Base-by-base conservation (phyloP, 768 basidiomycete genomes). In the Gloeostereum incarnatum region DNA sequence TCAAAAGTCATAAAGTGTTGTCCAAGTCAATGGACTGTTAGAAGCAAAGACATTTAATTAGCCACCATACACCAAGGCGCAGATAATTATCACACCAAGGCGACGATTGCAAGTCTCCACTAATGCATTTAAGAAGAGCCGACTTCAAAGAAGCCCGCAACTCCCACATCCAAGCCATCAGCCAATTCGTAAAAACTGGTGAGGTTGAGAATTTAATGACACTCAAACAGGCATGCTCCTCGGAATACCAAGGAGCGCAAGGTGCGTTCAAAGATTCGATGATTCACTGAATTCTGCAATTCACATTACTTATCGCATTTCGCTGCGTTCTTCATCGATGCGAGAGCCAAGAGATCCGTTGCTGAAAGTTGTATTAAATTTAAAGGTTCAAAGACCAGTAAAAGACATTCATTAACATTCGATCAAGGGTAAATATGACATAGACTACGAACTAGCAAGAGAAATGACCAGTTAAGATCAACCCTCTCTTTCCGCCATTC, bases 181-280 rank as follows among this genome's bases (percentile, higher is more conserved):
- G 42, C 41, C 46, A 53, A 20, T 35, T 13, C 1, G 22, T 24
- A 53, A 61, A 62, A 52, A 45, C 45, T 44, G 35, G 39, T 44
- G 49, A 53, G 56, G 58, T 68, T 73, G 71, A 73, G 58, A 64
- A 60, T 62, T 66, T 60, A 60, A 69, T 69, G 75, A 79, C 78
- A 75, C 78, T 79, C 76, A 76, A 78, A 78, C 78, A 71, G 73
- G 70, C 73, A 72, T 78, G 69, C 79, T 67, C 72, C 64, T 68
- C 69, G 68, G 75, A 80, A 75, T 78, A 73, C 77, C 74, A 73
- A 69, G 65, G 71, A 68, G 78, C 66, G 73, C 77, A 81, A 79
- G 75, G 62, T 80, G 79, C 74, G 70, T 80, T 80, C 76, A 79
- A 81, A 79, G 75, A 78, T 75, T 81, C 73, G 73, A 81, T 78